phyloP scores from a whole-genome alignment of 306 rosid genomes.

The Citrullus colocynthis region DNA sequence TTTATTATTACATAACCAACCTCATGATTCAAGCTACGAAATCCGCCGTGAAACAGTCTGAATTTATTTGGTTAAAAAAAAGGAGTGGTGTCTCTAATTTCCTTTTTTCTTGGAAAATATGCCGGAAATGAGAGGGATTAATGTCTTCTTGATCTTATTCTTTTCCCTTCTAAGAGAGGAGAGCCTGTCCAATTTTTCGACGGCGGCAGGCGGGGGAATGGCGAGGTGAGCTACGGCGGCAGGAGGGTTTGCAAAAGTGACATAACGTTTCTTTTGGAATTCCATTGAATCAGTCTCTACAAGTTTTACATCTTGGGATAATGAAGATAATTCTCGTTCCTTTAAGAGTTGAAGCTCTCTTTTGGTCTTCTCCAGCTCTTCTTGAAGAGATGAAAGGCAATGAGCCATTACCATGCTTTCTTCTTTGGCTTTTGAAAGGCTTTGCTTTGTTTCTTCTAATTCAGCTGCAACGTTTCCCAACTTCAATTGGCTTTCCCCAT shows the following conservation, averaged over 20 bases:
- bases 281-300: constrained; percentile 17
- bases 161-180: constrained; percentile 47
- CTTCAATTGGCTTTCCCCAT: constrained; percentile 20
- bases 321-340: constrained; percentile 10
- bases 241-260: constrained; percentile 44
- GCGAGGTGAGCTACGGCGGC: neutral
- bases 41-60: neutral
- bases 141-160: constrained; percentile 23
- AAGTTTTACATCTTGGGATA: neutral
- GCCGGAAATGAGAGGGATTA: constrained; percentile 61
- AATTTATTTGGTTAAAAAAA: too few species aligned
- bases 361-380: constrained; percentile 68
- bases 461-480: constrained; percentile 57
- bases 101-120: constrained; percentile 65
- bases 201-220: constrained; percentile 28
- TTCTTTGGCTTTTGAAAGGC: constrained; percentile 55
- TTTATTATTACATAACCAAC: neutral
- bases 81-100: too few species aligned
- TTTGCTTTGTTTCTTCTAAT: constrained; percentile 67
- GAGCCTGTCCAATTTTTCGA: constrained; percentile 57
- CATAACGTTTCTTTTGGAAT: constrained; percentile 83
- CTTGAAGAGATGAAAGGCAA: constrained; percentile 57
- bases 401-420: constrained; percentile 75
- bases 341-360: constrained; percentile 52
- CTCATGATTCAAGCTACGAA: neutral